Evolutionary conservation across 768 basidiomycete species (phyloP), one percentile per base, ranked within the genome.

Genomic region (Boletus coccyginus): DNA sequence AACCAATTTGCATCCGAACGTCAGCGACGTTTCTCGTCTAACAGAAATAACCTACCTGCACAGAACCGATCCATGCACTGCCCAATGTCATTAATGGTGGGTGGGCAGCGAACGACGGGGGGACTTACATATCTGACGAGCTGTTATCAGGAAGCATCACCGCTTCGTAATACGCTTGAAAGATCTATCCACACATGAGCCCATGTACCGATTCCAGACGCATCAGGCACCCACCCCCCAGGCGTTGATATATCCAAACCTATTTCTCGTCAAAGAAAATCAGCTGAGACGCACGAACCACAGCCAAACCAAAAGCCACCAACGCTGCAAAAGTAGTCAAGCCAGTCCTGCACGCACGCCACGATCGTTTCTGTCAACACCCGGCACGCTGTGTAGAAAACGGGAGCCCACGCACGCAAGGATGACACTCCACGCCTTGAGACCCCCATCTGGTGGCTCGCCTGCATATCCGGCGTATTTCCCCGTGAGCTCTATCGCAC

Each of bases 41-140:
- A 41, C 4, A 1, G 4, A 0, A 33, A 21, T 3, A 21, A 56
- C 62, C 4, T 45, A 84, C 88, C 74, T 90, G 88, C 24, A 85
- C 73, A 1, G 89, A 91, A 7, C 90, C 89, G 35, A 92, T 91
- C 89, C 88, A 92, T 42, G 88, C 82, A 44, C 88, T 90, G 57
- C 24, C n/a, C 8, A 14, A n/a, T 8, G 36, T 61, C 35, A 59
- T 24, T 38, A 7, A 17, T 32, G 10, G 21, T 21, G 27, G 13
- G 29, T 19, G 46, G 31, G 1, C 31, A 29, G 27, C 31, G 24
- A 3, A 17, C 21, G 19, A n/a, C 7, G 40, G 13, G 1, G 5
- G 17, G 5, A 13, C 80, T 56, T 66, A 87, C 87, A 89, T 90
- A n/a, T 69, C 77, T 13, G 88, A 90, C 5, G 87, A 78, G 7